Base-by-base conservation (phyloP, 768 basidiomycete genomes). In the Hygrocybe coccinea region DNA sequence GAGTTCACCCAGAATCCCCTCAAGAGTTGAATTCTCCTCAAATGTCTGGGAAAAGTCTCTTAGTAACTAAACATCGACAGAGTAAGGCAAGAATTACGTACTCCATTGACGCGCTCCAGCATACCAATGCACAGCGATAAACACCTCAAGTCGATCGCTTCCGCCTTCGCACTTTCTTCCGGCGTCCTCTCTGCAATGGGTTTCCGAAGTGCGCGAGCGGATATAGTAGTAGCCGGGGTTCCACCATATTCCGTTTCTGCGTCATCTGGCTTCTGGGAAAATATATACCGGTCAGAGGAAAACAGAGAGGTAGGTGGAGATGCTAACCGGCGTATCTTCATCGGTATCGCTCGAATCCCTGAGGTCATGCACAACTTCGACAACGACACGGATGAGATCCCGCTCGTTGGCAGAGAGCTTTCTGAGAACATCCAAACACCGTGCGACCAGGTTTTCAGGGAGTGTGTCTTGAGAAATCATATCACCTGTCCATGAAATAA, bases 331-430 rank as follows among this genome's bases (percentile, higher is more conserved):
- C 6, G 71, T 73, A 3, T 78, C 79, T 9, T 72, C 74, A 14
- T 72, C 75, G 3, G 64, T 62, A 6, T 69, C 70, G 14, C 71
- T 74, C 5, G 71, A 67, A 67, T 85, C 85, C 21, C 93, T 78
- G 9, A 95, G 74, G 56, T 91, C 89, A 52, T 89, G 85, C 1
- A 97, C 81, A 35, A 90, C 85, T 65, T 95, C 93, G 36, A 95
- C 92, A 1, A 95, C 85, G 22, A 95, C 79, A 3, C 88, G 83
- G 60, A 95, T 91, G 35, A 97, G 76, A 67, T 97, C 92, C 17
- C 85, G 76, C 69, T 97, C 94, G 57, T 75, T 83, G 11, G 81
- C 71, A 1, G 88, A 83, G 19, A 95, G 74, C 53, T 77, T 78
- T 54, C 86, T 77, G 50, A 98, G 71, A 6, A 97, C 83, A 67